Percentiles rank a stretch among this genome's conserved stretches.
These are phyloP conservation scores for Corylus avellana DNA, from an alignment of 306 rosid genomes.

Conservation along the genomic window DNA sequence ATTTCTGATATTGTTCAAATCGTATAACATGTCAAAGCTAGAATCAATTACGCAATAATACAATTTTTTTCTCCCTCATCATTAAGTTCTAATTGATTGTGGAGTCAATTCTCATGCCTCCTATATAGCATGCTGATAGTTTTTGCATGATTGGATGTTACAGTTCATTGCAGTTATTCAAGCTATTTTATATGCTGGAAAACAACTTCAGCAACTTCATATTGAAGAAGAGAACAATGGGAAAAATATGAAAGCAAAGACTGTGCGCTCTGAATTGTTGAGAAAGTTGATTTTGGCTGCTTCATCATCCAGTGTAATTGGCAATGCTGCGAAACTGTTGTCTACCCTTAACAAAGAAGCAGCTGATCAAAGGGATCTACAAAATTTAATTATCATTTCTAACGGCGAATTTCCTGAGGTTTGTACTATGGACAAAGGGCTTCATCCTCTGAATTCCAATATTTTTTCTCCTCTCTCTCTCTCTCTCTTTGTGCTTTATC, in stretches of 20 bases:
- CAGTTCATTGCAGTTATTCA: constrained; percentile 88
- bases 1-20: neutral
- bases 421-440: constrained; percentile 21
- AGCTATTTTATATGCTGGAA: constrained; percentile 75
- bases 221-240: constrained; percentile 43
- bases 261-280: constrained; percentile 54
- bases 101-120: constrained; percentile 23
- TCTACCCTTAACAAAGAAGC: constrained; percentile 76
- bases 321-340: constrained; percentile 75
- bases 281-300: constrained; percentile 70
- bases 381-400: constrained; percentile 56
- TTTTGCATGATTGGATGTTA: constrained; percentile 23
- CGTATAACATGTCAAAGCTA: neutral
- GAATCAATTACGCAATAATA: neutral
- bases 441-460: constrained; percentile 3
- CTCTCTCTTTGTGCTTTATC: constrained; percentile 12
- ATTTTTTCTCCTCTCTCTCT: neutral
- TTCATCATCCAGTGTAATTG: constrained; percentile 62
- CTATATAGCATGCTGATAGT: constrained; percentile 10
- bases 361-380: constrained; percentile 70
- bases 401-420: constrained; percentile 81
- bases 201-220: constrained; percentile 78
- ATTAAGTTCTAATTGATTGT: constrained; percentile 22
- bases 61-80: neutral
- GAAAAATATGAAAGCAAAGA: constrained; percentile 16